phyloP scores from a whole-genome alignment of 305 asterid species.

The Salvia sclarea region DNA sequence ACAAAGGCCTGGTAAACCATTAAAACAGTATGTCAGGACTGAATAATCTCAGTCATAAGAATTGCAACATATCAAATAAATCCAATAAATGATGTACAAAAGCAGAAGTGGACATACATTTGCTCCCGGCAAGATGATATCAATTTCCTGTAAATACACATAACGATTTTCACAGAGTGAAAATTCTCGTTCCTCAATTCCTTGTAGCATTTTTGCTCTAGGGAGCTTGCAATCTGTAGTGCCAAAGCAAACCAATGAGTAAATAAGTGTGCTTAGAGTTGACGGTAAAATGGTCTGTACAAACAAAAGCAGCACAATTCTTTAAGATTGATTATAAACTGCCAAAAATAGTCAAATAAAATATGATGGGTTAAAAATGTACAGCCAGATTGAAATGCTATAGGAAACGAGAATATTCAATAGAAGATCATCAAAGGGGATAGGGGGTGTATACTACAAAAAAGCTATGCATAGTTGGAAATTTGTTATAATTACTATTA shows the following conservation, averaged over 20 bases:
- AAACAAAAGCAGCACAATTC: too few relatives aligned
- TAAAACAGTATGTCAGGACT: conserved; percentile 3
- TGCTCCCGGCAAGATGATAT: conserved; percentile 83
- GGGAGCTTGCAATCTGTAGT: conserved; percentile 76
- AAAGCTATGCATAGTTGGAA: too few relatives aligned
- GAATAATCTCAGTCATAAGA: background rate
- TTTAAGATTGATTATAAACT: too few relatives aligned
- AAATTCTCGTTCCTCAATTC: conserved; percentile 79
- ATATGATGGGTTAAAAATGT: too few relatives aligned
- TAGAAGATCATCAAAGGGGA: too few relatives aligned
- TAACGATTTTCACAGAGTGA: conserved; percentile 64
- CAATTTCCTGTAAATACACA: conserved; percentile 86
- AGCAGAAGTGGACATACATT: conserved; percentile 57
- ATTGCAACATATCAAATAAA: background rate
- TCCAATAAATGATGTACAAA: background rate
- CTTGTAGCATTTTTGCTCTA: conserved; percentile 95
- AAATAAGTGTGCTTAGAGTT: background rate
- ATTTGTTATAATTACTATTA: too few relatives aligned
- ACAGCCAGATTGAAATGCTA: too few relatives aligned
- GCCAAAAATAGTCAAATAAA: too few relatives aligned
- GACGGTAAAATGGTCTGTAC: too few relatives aligned
- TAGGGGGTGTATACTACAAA: too few relatives aligned
- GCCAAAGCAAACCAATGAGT: conserved; percentile 32
- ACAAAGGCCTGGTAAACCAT: conserved; percentile 86
- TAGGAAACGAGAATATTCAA: too few relatives aligned